Conservation (phyloP, 768 basidiomycete genomes). For the Boletus vinaceobasis region DNA sequence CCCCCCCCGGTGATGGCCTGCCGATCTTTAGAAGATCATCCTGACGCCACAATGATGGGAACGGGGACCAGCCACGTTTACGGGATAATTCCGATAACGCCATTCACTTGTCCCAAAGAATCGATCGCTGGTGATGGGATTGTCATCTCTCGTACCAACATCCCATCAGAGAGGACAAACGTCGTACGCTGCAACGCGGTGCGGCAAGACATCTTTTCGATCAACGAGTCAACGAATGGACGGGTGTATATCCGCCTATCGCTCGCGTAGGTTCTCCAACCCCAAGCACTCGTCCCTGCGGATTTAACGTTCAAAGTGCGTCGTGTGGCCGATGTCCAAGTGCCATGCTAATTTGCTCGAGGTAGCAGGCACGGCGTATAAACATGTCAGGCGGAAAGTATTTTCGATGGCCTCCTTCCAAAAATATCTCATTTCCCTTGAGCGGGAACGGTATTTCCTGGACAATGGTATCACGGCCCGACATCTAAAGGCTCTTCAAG, state of each 20-base stretch:
- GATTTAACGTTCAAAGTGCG: neutral
- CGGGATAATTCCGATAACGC: neutral
- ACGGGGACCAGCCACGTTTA: neutral
- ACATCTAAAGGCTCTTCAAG: neutral
- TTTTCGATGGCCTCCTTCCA: neutral
- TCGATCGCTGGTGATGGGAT: neutral
- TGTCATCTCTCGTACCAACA: neutral
- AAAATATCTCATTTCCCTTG: neutral
- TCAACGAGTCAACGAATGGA: neutral
- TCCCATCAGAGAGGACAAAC: neutral
- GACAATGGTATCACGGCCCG: neutral
- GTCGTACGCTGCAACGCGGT: neutral
- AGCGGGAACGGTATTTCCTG: neutral
- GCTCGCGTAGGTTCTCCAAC: neutral
- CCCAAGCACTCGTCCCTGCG: neutral
- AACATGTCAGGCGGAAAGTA: neutral
- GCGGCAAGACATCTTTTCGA: neutral
- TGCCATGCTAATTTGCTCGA: neutral
- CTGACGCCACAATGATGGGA: constrained; percentile 1
- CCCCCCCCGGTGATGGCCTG: constrained; percentile 1
- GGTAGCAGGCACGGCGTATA: neutral
- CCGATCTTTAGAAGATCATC: constrained; percentile 11
- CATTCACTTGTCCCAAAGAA: neutral
- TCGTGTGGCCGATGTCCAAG: neutral
- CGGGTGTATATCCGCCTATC: neutral